A percentile compares a stretch with the other conserved stretches of the same genome.
Conservation (phyloP, 768 basidiomycete species). For the Trametes elegans region DNA sequence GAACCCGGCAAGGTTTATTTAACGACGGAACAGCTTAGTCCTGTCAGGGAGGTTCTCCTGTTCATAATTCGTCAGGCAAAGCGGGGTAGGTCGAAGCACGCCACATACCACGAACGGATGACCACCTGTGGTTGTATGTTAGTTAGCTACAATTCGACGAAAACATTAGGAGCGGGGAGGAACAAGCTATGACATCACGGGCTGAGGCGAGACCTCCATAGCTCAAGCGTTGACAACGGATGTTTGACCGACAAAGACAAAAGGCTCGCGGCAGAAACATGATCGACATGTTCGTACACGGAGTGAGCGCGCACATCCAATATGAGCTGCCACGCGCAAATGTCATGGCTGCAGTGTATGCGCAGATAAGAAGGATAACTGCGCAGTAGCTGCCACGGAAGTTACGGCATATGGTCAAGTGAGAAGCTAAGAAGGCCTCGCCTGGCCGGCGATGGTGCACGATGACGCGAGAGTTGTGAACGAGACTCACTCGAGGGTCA, state of each 20-base stretch:
- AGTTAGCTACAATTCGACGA: slow-evolving; percentile 7
- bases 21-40: slow-evolving; percentile 19
- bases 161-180: background rate
- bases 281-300: background rate
- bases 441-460: slow-evolving; percentile 2
- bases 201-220: background rate
- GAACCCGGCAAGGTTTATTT: slow-evolving; percentile 9
- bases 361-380: slow-evolving; percentile 11
- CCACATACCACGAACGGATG: slow-evolving; percentile 67
- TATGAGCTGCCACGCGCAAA: background rate
- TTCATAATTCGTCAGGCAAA: slow-evolving; percentile 4
- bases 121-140: slow-evolving; percentile 53
- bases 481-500: slow-evolving; percentile 68
- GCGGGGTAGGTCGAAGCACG: background rate
- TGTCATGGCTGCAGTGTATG: background rate
- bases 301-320: slow-evolving; percentile 17
- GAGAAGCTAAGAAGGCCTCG: background rate
- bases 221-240: slow-evolving; percentile 1
- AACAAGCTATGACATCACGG: slow-evolving; percentile 1
- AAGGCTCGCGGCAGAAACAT: slow-evolving; percentile 10
- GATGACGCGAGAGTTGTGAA: slow-evolving; percentile 16
- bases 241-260: slow-evolving; percentile 6
- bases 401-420: slow-evolving; percentile 1
- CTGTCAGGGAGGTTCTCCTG: slow-evolving; percentile 83
- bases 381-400: background rate